A percentile compares a stretch with the other conserved stretches of the same genome.
These are phyloP conservation scores for Tylopilus sp. DNA, from an alignment of 1,284 basidiomycete genomes.

Conservation along the genomic window DNA sequence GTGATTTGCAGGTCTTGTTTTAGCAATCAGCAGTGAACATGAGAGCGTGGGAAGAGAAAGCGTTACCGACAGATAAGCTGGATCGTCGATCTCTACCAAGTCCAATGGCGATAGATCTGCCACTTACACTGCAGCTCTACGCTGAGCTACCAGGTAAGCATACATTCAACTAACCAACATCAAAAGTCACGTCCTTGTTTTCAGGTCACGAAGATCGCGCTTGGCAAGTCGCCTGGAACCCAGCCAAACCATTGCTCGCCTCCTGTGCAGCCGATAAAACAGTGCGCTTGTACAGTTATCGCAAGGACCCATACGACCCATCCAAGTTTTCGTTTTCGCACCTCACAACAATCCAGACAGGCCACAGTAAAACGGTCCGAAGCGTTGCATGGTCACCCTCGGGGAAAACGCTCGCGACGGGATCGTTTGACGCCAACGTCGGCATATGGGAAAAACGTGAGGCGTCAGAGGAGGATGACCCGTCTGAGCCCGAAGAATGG, in stretches of 20 bases:
- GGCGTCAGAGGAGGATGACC: conserved; percentile 44
- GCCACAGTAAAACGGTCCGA: conserved; percentile 90
- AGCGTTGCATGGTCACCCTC: conserved; percentile 88
- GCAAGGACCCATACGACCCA: conserved; percentile 32
- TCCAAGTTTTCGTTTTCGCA: conserved; percentile 49
- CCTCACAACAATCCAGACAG: conserved; percentile 70
- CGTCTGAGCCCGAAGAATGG: conserved; percentile 55
- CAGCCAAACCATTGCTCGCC: conserved; percentile 76
- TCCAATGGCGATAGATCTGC: conserved; percentile 27
- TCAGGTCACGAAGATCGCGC: conserved; percentile 82
- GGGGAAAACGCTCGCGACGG: conserved; percentile 88
- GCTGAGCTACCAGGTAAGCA: conserved; percentile 34
- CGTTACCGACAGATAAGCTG: neutral
- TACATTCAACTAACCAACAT: neutral
- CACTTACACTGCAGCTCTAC: conserved; percentile 24
- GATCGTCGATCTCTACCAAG: neutral
- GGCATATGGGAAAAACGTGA: conserved; percentile 84
- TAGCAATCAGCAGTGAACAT: no score
- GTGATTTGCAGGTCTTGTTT: no score
- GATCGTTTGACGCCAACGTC: conserved; percentile 92
- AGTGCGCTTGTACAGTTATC: conserved; percentile 82
- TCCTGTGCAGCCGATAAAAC: conserved; percentile 95
- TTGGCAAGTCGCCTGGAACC: conserved; percentile 94
- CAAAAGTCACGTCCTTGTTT: neutral
- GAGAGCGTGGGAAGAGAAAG: neutral